Base-by-base conservation (phyloP, 2,329 filamentous ascomycete species). In the Lachnellula suecica region DNA sequence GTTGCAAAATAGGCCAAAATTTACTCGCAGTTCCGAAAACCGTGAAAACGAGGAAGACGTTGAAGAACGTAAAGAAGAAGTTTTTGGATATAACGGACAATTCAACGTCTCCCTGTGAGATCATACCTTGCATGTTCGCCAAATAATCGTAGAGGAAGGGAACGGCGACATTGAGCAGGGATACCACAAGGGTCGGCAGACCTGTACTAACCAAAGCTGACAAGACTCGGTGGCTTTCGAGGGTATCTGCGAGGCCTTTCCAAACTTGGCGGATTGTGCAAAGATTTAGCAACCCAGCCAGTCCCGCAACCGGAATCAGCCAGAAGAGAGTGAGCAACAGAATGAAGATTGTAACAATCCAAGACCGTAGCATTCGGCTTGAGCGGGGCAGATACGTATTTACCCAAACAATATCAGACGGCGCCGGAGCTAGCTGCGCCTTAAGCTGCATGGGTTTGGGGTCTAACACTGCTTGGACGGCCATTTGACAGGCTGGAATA, bases 61-160 rank as follows among this genome's bases (percentile, higher is more conserved):
- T 99, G 82, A 99, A 97, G 72, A 99, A 99, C 9, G 89, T 92
- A 69, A 99, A 99, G 78, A 97, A 96, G 74, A 97, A 99, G 71
- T 97, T 99, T 74, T 99, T 99, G 49, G 91, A 96, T 59, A 99
- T 93, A 41, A 95, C 79, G 0, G 94, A 97, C 6, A 99, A 79
- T 70, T 97, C 94, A 20, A 99, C 86, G 57, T 99, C 94, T 41
- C 91, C 91, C 62, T 91, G 89, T 0, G 94, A 97, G 47, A 96
- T 90, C 85, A 95, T 95, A 44, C 94, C 94, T 74, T 99, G 94
- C 47, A 84, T 81, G 68, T 92, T 92, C 2, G 93, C 91, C 10
- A 99, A 81, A 75, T 86, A 97, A 63, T 96, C 91, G 73, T 99
- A 99, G 0, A 99, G 75, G 67, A 96, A 97, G 0, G 94, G 95